Evolutionary conservation across 108 stramenopile species (phyloP).

Genomic region (Pseudonitzschia multiseries): DNA sequence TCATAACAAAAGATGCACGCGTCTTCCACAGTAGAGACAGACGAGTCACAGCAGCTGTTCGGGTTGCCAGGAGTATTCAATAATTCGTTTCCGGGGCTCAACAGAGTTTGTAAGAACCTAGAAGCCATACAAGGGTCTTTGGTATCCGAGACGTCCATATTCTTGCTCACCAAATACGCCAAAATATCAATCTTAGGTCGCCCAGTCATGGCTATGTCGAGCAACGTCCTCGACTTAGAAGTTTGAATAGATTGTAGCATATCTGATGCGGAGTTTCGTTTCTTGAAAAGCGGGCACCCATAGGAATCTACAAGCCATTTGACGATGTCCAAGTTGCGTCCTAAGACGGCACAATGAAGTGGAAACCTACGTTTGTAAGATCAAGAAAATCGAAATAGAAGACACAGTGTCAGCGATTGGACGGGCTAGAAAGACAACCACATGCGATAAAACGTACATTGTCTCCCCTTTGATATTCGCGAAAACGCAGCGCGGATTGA

Average conservation of each 20-base stretch:
- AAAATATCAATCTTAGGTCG: conserved; percentile 52
- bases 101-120: conserved; percentile 55
- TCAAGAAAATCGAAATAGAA: neutral
- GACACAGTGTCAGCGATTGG: neutral
- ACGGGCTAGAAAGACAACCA: neutral
- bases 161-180: conserved; percentile 35
- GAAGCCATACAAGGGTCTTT: conserved; percentile 49
- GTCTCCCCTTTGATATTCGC: conserved; percentile 59
- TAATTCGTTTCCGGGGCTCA: conserved; percentile 23
- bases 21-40: conserved; percentile 37
- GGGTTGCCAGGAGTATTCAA: neutral
- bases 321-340: conserved; percentile 60
- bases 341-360: conserved; percentile 70
- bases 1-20: conserved; percentile 70
- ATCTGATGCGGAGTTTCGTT: conserved; percentile 22
- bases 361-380: conserved; percentile 52
- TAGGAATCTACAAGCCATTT: conserved; percentile 77
- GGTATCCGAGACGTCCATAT: conserved; percentile 26
- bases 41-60: conserved; percentile 20
- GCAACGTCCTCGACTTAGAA: conserved; percentile 33
- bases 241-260: conserved; percentile 37
- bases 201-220: conserved; percentile 59
- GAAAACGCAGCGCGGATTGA: conserved; percentile 70
- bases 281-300: conserved; percentile 60
- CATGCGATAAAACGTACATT: conserved; percentile 30